These are phyloP conservation scores for Deinandra increscens DNA, from an alignment of 129 eudicot genomes.

Conservation along the genomic window DNA sequence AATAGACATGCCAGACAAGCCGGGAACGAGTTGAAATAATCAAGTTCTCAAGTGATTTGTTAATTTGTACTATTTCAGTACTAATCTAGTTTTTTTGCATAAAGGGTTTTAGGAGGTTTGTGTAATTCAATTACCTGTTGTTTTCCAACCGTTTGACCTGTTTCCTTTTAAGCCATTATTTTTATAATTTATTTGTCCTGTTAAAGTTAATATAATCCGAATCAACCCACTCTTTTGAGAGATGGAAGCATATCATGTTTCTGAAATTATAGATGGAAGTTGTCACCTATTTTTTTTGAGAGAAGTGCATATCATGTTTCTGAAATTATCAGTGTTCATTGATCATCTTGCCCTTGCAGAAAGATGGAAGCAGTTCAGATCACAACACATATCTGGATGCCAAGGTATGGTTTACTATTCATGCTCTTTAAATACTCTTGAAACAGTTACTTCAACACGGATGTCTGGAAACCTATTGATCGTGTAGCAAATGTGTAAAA, in stretches of 20 bases:
- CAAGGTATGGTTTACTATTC: constrained; percentile 46
- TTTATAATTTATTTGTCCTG: neutral
- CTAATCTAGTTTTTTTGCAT: neutral
- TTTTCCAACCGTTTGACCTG: neutral
- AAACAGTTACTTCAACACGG: neutral
- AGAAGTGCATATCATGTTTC: neutral
- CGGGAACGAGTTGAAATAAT: neutral
- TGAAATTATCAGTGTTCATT: constrained; percentile 15
- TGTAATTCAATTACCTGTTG: neutral
- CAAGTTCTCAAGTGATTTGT: neutral
- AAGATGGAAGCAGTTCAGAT: constrained; percentile 80
- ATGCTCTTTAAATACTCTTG: neutral
- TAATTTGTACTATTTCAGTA: neutral
- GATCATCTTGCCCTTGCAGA: constrained; percentile 43
- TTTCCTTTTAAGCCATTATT: neutral
- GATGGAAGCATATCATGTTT: neutral
- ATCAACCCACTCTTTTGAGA: neutral
- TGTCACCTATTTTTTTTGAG: neutral
- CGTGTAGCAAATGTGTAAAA: neutral
- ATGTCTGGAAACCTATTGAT: neutral
- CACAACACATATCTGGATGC: constrained; percentile 82
- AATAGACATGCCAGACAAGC: neutral
- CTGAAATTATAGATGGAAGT: neutral
- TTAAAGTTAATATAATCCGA: neutral
- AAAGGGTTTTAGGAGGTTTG: neutral